Evolutionary conservation across 768 basidiomycete genomes (phyloP).

Genomic region (Suillus hirtellus): DNA sequence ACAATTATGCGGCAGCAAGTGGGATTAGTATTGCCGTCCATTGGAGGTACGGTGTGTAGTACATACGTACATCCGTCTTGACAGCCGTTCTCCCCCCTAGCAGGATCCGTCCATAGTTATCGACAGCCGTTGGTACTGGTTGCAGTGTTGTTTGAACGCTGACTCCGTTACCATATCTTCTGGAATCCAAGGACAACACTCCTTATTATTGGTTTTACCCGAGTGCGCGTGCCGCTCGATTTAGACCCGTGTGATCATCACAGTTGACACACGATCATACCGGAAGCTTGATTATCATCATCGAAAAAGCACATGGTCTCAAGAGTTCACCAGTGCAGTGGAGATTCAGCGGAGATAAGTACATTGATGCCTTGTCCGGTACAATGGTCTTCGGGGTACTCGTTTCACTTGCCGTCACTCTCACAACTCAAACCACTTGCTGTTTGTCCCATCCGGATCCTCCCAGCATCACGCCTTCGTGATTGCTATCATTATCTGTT

Average conservation of each 20-base stretch:
- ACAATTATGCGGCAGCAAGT: not conserved
- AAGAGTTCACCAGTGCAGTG: not conserved
- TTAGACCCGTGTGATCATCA: not conserved
- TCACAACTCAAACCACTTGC: not conserved
- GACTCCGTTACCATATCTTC: not conserved
- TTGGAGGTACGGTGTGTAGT: not conserved
- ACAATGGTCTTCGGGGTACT: not conserved
- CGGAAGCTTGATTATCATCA: not conserved
- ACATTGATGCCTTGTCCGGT: not conserved
- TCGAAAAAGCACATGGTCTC: not conserved
- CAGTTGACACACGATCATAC: not conserved
- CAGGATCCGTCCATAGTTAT: not conserved
- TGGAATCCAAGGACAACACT: not conserved
- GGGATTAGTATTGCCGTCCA: not conserved
- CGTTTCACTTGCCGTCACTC: not conserved
- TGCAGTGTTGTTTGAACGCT: not conserved
- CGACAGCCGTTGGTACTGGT: not conserved
- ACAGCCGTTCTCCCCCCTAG: not conserved
- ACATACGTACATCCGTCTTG: too few species aligned
- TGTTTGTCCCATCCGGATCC: not conserved
- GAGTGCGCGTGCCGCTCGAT: not conserved
- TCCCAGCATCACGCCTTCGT: not conserved
- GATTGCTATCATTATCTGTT: not conserved
- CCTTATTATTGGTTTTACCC: not conserved
- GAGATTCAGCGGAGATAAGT: not conserved